A percentile compares a stretch with the other conserved stretches of the same genome.
These are phyloP conservation scores for Wallacemonas collosoma DNA, from an alignment of 208 protist species.

Conservation along the genomic window DNA sequence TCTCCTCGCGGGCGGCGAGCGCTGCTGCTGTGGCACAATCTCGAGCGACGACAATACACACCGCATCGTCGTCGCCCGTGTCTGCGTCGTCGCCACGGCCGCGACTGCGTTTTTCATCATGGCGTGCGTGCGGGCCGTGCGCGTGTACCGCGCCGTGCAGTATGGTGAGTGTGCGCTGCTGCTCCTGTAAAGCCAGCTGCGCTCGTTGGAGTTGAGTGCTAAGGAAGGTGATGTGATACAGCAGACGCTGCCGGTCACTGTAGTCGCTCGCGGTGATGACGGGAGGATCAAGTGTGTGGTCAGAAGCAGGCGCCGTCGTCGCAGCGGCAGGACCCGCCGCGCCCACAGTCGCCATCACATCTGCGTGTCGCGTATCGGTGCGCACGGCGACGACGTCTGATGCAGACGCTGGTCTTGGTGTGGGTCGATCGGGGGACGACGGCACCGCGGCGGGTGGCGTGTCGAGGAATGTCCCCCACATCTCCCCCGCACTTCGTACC, in stretches of 20 bases:
- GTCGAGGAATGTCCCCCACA: slow-evolving; percentile 14
- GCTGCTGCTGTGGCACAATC: slow-evolving; percentile 39
- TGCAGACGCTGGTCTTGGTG: no score
- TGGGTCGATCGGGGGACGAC: neutral
- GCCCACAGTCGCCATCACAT: neutral
- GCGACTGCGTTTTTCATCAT: neutral
- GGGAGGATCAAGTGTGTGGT: slow-evolving; percentile 10
- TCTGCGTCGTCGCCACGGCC: neutral
- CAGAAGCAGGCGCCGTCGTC: neutral
- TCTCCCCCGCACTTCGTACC: neutral
- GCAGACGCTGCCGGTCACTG: slow-evolving; percentile 72
- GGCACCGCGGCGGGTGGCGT: neutral
- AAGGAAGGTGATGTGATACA: slow-evolving; percentile 89
- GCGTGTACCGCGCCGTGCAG: slow-evolving; percentile 25
- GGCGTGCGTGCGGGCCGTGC: neutral
- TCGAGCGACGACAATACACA: slow-evolving; percentile 17
- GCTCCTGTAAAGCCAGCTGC: slow-evolving; percentile 69
- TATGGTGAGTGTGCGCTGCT: slow-evolving; percentile 49
- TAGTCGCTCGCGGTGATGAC: slow-evolving; percentile 73
- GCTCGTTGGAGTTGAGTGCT: slow-evolving; percentile 79
- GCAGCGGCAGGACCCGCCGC: neutral
- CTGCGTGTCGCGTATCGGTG: neutral
- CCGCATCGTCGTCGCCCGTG: neutral
- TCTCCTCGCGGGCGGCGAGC: slow-evolving; percentile 46
- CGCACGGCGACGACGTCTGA: no score